Conservation (phyloP, 106 monocot genomes). For the Dendrobium nobile region DNA sequence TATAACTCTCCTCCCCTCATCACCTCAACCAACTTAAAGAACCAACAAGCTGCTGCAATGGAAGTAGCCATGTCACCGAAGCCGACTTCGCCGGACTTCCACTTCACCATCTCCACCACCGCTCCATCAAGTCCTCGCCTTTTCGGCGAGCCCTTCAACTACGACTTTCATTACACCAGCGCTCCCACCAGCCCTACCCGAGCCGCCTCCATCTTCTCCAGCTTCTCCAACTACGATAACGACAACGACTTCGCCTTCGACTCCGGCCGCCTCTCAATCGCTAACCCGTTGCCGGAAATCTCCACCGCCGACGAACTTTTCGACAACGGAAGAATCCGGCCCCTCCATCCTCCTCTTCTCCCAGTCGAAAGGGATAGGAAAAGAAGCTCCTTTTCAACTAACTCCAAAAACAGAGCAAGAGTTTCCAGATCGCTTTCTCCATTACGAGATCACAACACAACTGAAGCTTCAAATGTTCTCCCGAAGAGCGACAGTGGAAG, state of each 20-base stretch:
- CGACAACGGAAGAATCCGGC: slow-evolving; percentile 6
- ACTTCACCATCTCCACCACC: slow-evolving; percentile 23
- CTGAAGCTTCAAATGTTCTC: not conserved
- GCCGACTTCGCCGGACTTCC: slow-evolving; percentile 12
- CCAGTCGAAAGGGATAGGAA: slow-evolving; percentile 15
- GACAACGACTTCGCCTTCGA: slow-evolving; percentile 12
- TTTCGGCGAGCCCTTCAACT: slow-evolving; percentile 16
- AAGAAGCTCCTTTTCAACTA: not conserved
- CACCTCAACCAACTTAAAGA: not conserved
- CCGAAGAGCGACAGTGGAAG: slow-evolving; percentile 2
- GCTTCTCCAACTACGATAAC: slow-evolving; percentile 14
- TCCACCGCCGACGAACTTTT: slow-evolving; percentile 18
- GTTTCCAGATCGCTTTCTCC: slow-evolving; percentile 44
- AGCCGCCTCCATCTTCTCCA: slow-evolving; percentile 31
- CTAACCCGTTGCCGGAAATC: not conserved
- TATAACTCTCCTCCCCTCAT: not conserved
- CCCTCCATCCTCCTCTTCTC: not conserved
- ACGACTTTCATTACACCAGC: slow-evolving; percentile 38
- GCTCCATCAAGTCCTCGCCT: slow-evolving; percentile 60
- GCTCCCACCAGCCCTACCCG: slow-evolving; percentile 54
- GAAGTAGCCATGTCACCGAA: slow-evolving; percentile 26
- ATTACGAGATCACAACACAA: not conserved
- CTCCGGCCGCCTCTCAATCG: not conserved
- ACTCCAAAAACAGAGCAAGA: slow-evolving; percentile 22
- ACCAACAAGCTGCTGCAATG: slow-evolving; percentile 13